Evolutionary conservation across 2,329 filamentous ascomycete species (phyloP), one percentile per base, ranked within the genome.

Genomic region (Blastomyces parvus): DNA sequence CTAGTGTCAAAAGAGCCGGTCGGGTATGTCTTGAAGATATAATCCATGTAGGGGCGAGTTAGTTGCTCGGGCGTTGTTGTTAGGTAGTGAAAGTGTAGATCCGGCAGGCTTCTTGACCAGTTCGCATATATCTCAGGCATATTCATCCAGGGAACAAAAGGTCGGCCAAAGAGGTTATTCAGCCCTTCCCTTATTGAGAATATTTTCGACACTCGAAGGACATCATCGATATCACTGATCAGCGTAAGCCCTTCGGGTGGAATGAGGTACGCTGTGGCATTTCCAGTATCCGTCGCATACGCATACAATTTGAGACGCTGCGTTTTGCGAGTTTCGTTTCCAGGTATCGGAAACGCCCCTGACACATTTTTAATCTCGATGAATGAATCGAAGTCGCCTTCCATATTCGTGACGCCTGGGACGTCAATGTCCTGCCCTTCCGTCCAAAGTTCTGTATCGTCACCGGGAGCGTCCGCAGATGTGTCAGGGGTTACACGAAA

Each of bases 91-190:
- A 91, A 92, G 73, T 91, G 89, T 66, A 86, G 80, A 69, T 89
- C 82, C 0, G 84, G 82, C 17, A 90, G 79, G 27, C 80, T 83
- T n/a, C 77, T 76, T 1, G 83, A 86, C 88, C 88, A 91, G 70
- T 90, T 89, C 67, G 86, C 84, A 72, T 90, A 92, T 67, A 91
- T 86, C 2, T 86, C 81, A 0, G 88, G 88, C 89, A 92, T 92
- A 74, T 91, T 88, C 80, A 87, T 80, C 89, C 89, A 92, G 0
- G 84, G 80, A 0, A 80, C 82, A 72, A 89, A 92, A 0, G 86
- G 80, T 3, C 84, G 82, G 0, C 88, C 88, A 70, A 92, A 91
- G 0, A 88, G 86, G 76, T 92, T 92, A 13, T 91, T 78, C 0
- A 92, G 78, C 5, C 89, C 89, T 71, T 91, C 83, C 67, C 86